Conservation (phyloP, 805 yeast species). For the Metschnikowia amazonensis region DNA sequence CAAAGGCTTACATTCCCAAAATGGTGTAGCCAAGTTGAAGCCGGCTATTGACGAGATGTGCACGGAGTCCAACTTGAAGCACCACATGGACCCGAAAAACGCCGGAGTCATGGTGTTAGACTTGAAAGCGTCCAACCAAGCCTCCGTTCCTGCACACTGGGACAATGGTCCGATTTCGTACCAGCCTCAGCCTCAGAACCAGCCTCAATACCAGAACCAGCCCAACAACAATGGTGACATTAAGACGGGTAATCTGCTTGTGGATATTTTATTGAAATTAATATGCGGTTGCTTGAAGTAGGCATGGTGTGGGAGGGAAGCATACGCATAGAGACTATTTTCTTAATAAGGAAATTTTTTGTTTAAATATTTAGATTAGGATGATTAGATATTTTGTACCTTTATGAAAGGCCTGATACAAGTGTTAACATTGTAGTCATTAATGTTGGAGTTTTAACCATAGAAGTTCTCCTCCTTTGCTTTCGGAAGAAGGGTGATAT, state of each 20-base stretch:
- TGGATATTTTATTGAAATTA: slow-evolving; percentile 28
- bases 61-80: slow-evolving; percentile 55
- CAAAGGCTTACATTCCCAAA: slow-evolving; percentile 79
- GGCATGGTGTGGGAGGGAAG: too few species aligned
- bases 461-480: too few species aligned
- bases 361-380: too few species aligned
- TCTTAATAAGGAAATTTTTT: too few species aligned
- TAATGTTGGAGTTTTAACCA: too few species aligned
- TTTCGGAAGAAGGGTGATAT: too few species aligned
- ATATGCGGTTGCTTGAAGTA: slow-evolving; percentile 29
- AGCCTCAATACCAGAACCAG: slow-evolving; percentile 21
- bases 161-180: slow-evolving; percentile 16
- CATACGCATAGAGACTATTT: too few species aligned
- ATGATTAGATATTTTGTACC: too few species aligned
- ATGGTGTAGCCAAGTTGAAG: slow-evolving; percentile 80
- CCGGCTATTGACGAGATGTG: slow-evolving; percentile 87
- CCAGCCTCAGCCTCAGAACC: slow-evolving; percentile 22
- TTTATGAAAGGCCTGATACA: too few species aligned
- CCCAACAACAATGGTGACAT: slow-evolving; percentile 16
- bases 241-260: slow-evolving; percentile 27
- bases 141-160: slow-evolving; percentile 36
- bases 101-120: slow-evolving; percentile 78
- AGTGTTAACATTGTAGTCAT: too few species aligned
- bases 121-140: slow-evolving; percentile 30
- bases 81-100: slow-evolving; percentile 65